Evolutionary conservation across 2,329 filamentous ascomycete species (phyloP), one percentile per base, ranked within the genome.

Genomic region (Simplicillium aogashimaense): DNA sequence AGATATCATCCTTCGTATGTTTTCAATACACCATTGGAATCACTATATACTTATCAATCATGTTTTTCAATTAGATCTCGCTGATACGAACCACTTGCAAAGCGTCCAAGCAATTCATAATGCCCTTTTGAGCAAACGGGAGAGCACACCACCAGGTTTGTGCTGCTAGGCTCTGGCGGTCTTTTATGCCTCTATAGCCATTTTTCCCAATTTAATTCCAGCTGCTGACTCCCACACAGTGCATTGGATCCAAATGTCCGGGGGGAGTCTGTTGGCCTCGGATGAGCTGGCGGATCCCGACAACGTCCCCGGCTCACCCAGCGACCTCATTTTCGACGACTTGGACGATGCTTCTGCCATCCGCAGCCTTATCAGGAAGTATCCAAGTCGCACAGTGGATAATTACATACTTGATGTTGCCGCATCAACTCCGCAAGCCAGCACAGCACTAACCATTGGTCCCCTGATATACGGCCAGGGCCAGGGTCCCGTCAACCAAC

Each of bases 1-100:
- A 0, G 59, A 67, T 43, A 52, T 72, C 13, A 61, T 73, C 25
- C 43, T 72, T 25, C 57, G 67, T 66, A 52, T 39, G 59, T 44
- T 13, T 17, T 11, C 18, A 17, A 14, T 35, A n/a, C 18, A 12
- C n/a, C 29, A 10, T 31, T 12, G 43, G n/a, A 7, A 8, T 33
- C 2, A 9, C 9, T 8, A 10, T 10, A 14, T 14, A 10, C 3
- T 10, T 11, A 15, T 9, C 14, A 16, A 18, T 7, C 5, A 36
- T 18, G 11, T n/a, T 12, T 31, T 20, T 28, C 10, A 10, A 13
- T 15, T 14, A 57, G 58, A 61, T 43, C 43, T 61, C 29, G 58
- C 58, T 15, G 54, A 55, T 8, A 55, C 52, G n/a, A 50, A 51
- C 4, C 56, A 62, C 17, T 34, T 59, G n/a, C 42, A 40, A 8